Percentiles rank a stretch among this genome's conserved stretches.
phyloP scores from a whole-genome alignment of 441 rosid species.

The Populus hybrid region DNA sequence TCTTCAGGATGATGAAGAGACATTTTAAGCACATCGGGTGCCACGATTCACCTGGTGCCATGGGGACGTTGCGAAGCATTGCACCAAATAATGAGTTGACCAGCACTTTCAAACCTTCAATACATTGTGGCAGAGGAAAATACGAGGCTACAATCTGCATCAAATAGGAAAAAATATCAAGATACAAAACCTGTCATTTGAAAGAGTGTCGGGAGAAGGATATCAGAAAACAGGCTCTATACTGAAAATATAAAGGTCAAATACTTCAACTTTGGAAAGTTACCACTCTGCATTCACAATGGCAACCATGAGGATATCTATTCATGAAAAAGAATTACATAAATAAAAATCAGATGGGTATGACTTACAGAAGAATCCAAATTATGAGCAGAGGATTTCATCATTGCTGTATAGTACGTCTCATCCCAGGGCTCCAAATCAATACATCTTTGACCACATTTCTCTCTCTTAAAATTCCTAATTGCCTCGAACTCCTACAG shows the following conservation, averaged over 20 bases:
- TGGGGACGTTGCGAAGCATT: slow-evolving; percentile 52
- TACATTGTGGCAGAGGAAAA: slow-evolving; percentile 83
- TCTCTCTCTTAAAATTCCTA: slow-evolving; percentile 61
- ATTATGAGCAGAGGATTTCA: slow-evolving; percentile 72
- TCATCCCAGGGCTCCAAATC: slow-evolving; percentile 98
- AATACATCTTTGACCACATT: slow-evolving; percentile 44
- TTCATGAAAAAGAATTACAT: neutral
- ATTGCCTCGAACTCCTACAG: slow-evolving; percentile 68
- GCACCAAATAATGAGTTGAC: slow-evolving; percentile 87
- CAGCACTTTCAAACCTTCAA: slow-evolving; percentile 79
- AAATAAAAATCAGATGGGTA: slow-evolving; percentile 15
- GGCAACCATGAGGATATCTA: neutral
- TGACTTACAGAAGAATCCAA: slow-evolving; percentile 72
- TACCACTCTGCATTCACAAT: neutral
- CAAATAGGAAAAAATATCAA: neutral
- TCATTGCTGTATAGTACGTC: slow-evolving; percentile 72
- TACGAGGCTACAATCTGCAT: slow-evolving; percentile 84
- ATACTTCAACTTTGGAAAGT: neutral
- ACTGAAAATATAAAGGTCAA: neutral
- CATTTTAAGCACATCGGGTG: slow-evolving; percentile 86
- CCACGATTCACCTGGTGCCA: slow-evolving; percentile 97
- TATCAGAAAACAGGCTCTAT: neutral
- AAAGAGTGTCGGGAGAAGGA: slow-evolving; percentile 3
- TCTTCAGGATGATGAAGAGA: slow-evolving; percentile 87
- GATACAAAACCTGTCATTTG: neutral